These are phyloP conservation scores for Stephanodiscus triporus DNA, from an alignment of 108 stramenopile genomes.

Conservation along the genomic window DNA sequence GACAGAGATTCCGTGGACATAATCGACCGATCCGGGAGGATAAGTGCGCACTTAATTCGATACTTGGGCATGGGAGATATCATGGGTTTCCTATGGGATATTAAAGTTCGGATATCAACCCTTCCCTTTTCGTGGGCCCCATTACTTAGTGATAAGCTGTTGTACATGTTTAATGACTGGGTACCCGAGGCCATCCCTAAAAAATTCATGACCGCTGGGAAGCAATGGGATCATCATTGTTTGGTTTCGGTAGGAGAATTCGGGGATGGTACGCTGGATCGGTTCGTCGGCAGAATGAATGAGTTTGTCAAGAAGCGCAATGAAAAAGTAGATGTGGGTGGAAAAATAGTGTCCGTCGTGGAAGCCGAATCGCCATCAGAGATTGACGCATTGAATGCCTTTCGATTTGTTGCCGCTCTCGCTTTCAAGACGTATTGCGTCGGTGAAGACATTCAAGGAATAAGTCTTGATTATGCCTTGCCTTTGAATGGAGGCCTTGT, in stretches of 20 bases:
- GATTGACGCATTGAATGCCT: conserved; percentile 61
- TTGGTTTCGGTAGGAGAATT: conserved; percentile 79
- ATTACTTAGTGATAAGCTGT: conserved; percentile 58
- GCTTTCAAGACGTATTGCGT: conserved; percentile 78
- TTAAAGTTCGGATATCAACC: conserved; percentile 67
- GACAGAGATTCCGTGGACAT: conserved; percentile 86
- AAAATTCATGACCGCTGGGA: conserved; percentile 54
- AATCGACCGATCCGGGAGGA: conserved; percentile 73
- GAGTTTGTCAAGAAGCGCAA: conserved; percentile 60
- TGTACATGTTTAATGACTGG: conserved; percentile 61
- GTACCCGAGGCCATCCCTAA: conserved; percentile 66
- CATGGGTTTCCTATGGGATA: conserved; percentile 64
- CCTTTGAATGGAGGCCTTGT: conserved; percentile 65
- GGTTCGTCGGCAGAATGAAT: conserved; percentile 66
- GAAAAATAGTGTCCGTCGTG: conserved; percentile 33
- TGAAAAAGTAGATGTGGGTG: conserved; percentile 41
- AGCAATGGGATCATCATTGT: conserved; percentile 72
- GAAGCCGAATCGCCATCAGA: conserved; percentile 47
- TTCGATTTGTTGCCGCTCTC: conserved; percentile 85
- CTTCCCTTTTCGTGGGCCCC: conserved; percentile 67
- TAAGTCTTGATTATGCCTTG: conserved; percentile 83
- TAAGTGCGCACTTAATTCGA: conserved; percentile 68
- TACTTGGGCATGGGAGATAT: conserved; percentile 68
- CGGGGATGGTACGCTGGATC: conserved; percentile 70
- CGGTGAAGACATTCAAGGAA: conserved; percentile 76